A percentile compares a stretch with the other conserved stretches of the same genome.
phyloP scores from a whole-genome alignment of 2,329 filamentous ascomycete genomes.

The Boeremia lycopersici region DNA sequence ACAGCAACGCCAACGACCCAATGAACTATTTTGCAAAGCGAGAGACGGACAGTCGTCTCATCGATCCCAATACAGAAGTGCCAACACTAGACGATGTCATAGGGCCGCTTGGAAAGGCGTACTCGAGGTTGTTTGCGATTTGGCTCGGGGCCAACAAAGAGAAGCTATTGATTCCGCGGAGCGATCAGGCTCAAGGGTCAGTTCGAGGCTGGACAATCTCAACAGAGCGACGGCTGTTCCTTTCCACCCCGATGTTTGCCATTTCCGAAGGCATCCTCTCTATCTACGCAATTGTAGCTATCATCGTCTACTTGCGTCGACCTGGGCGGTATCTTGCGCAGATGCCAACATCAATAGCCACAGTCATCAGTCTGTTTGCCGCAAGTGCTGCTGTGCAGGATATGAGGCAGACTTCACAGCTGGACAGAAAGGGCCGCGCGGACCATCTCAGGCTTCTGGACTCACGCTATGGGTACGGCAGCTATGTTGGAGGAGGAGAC shows the following conservation, averaged over 20 bases:
- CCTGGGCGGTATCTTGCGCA: constrained; percentile 55
- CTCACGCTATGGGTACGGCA: constrained; percentile 56
- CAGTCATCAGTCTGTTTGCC: constrained; percentile 55
- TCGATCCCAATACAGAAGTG: constrained; percentile 44
- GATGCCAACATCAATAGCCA: constrained; percentile 59
- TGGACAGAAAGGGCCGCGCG: constrained; percentile 25
- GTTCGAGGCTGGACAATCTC: constrained; percentile 3
- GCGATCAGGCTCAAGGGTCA: neutral
- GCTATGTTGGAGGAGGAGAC: constrained; percentile 54
- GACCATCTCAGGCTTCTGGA: constrained; percentile 24
- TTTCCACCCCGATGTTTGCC: constrained; percentile 55
- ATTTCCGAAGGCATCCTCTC: constrained; percentile 54
- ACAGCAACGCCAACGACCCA: constrained; percentile 53
- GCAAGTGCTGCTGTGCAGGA: constrained; percentile 54
- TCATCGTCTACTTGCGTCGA: constrained; percentile 51
- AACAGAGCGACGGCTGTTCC: constrained; percentile 54
- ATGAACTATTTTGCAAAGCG: constrained; percentile 55
- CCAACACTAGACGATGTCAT: constrained; percentile 42
- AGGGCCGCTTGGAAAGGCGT: constrained; percentile 34
- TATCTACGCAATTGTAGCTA: constrained; percentile 53
- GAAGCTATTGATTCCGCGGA: constrained; percentile 42
- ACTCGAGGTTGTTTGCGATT: constrained; percentile 51
- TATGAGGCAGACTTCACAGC: constrained; percentile 19
- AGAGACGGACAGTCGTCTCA: constrained; percentile 31
- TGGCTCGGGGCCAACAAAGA: constrained; percentile 52